These are phyloP conservation scores for Rheum nobile DNA, from an alignment of 148 eudicot genomes.

Conservation along the genomic window DNA sequence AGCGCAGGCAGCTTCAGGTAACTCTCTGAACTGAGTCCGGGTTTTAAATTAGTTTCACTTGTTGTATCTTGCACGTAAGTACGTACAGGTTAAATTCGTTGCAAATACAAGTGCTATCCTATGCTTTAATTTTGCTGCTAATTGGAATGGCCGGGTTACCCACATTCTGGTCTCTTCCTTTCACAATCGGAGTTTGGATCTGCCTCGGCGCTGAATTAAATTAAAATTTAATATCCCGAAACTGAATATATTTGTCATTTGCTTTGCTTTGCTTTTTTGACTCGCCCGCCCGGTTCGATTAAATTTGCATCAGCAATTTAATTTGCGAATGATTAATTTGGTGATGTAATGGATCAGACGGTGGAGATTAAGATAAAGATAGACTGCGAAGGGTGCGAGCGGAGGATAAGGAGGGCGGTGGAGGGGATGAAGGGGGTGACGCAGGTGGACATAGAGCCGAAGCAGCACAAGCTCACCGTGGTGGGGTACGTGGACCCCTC, in stretches of 20 bases:
- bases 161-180: too few species aligned
- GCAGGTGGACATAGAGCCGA: constrained; percentile 47
- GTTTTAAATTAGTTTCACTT: background rate
- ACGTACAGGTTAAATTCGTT: background rate
- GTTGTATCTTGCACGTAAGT: background rate
- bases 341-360: constrained; percentile 31
- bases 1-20: constrained; percentile 58
- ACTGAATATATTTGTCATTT: too few species aligned
- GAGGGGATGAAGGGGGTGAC: constrained; percentile 85
- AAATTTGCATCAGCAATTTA: background rate
- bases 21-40: background rate
- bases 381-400: constrained; percentile 82
- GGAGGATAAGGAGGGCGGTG: constrained; percentile 58
- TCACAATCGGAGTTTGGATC: too few species aligned
- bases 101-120: too few species aligned
- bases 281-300: too few species aligned
- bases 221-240: too few species aligned
- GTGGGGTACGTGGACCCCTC: constrained; percentile 66
- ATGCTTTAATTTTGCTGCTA: too few species aligned
- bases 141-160: too few species aligned
- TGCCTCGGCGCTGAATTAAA: too few species aligned
- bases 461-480: constrained; percentile 62
- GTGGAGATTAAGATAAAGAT: constrained; percentile 75
- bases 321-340: background rate
- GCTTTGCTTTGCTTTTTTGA: too few species aligned